Conservation (phyloP, 257 asterid genomes). For the Solanum pinnatisectum region DNA sequence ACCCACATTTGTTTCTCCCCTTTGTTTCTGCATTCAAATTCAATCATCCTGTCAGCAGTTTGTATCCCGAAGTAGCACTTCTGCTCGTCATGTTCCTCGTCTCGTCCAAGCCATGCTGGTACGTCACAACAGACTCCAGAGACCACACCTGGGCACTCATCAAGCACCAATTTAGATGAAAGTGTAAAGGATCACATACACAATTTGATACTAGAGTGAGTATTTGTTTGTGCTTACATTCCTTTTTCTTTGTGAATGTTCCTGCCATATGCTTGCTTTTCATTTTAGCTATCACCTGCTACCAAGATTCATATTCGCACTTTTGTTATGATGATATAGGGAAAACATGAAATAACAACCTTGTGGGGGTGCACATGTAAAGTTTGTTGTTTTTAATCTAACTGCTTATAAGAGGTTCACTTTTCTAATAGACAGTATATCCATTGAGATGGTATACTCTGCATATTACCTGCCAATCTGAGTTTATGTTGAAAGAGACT, state of each 20-base stretch:
- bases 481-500: slow-evolving; percentile 62
- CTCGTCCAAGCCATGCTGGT: slow-evolving; percentile 73
- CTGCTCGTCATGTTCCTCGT: slow-evolving; percentile 33
- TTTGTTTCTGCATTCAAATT: slow-evolving; percentile 68
- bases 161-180: not conserved
- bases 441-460: not conserved
- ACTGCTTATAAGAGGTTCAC: not conserved
- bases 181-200: not conserved
- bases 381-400: not conserved
- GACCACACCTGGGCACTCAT: slow-evolving; percentile 33
- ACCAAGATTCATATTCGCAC: not conserved
- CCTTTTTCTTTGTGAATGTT: slow-evolving; percentile 91
- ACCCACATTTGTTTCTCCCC: slow-evolving; percentile 66
- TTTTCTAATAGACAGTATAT: not conserved
- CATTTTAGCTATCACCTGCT: slow-evolving; percentile 74
- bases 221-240: slow-evolving; percentile 33
- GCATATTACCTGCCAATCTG: slow-evolving; percentile 47
- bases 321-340: not conserved
- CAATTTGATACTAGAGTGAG: not conserved
- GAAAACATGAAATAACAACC: not conserved
- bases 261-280: slow-evolving; percentile 90
- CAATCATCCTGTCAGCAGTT: slow-evolving; percentile 65
- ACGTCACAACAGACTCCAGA: slow-evolving; percentile 45
- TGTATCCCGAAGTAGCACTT: slow-evolving; percentile 70
- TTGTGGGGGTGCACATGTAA: not conserved